Evolutionary conservation across 108 stramenopile genomes (phyloP).

Genomic region (Hondaea fermentalgiana): DNA sequence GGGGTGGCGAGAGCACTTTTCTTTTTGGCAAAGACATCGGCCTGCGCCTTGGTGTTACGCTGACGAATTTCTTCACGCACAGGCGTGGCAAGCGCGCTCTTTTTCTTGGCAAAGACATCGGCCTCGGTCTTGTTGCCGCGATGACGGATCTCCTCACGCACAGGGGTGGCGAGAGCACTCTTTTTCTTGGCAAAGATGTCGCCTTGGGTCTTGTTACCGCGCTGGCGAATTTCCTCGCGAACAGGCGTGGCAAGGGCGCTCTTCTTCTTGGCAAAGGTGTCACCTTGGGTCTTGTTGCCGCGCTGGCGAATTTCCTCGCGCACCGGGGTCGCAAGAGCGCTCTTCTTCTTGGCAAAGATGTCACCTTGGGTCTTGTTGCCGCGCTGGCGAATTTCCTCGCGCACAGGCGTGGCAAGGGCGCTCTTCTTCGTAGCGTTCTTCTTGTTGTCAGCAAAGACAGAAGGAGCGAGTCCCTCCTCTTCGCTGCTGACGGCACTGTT

Average conservation of each 20-base stretch:
- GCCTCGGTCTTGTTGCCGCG: background rate
- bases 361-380: background rate
- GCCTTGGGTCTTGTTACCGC: background rate
- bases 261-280: background rate
- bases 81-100: background rate
- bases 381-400: background rate
- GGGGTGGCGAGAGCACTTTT: background rate
- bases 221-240: background rate
- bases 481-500: no score
- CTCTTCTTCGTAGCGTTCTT: background rate
- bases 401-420: background rate
- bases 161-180: background rate
- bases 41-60: background rate
- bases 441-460: no score
- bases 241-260: background rate
- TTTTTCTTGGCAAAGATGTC: background rate
- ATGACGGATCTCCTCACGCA: background rate
- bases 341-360: background rate
- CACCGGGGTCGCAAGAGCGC: background rate
- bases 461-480: no score
- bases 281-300: background rate
- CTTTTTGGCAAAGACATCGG: background rate
- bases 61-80: background rate
- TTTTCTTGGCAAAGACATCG: background rate
- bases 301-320: background rate